phyloP scores from a whole-genome alignment of 2,329 filamentous ascomycete species.

The Diaporthe vexans region DNA sequence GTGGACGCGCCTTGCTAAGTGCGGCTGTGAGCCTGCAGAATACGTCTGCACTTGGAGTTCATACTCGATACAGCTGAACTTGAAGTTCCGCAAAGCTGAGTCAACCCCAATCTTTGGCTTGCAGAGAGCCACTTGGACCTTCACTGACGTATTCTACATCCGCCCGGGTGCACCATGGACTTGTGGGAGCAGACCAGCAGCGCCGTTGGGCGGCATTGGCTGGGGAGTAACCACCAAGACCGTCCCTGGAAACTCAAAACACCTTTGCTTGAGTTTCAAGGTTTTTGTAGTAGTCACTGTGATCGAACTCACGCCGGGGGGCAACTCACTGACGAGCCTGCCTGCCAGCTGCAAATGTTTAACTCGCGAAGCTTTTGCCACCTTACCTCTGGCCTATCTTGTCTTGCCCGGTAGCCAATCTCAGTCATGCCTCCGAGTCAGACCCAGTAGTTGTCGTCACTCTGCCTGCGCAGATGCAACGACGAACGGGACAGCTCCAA shows the following conservation, averaged over 20 bases:
- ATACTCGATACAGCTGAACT: neutral
- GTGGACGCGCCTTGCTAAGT: neutral
- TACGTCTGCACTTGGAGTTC: neutral
- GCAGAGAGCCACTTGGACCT: neutral
- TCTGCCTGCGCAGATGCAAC: slow-evolving; percentile 4
- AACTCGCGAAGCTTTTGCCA: slow-evolving; percentile 34
- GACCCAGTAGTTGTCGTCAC: slow-evolving; percentile 22
- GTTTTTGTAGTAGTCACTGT: neutral
- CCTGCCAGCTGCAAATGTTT: slow-evolving; percentile 7
- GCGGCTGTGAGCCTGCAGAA: neutral
- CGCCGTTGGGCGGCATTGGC: neutral
- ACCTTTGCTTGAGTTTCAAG: neutral
- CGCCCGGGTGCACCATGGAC: neutral
- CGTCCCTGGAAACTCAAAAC: neutral
- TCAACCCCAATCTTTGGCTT: neutral
- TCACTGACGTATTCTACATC: neutral
- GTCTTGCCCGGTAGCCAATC: slow-evolving; percentile 35
- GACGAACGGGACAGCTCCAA: neutral
- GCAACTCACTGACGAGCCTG: neutral
- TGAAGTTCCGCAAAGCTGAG: neutral
- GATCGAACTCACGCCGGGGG: neutral
- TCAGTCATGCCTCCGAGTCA: slow-evolving; percentile 30
- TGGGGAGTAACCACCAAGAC: neutral
- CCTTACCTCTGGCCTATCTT: slow-evolving; percentile 2
- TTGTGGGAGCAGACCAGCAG: neutral